Evolutionary conservation across 148 eudicot species (phyloP).

Genomic region (Arbutus unedo): DNA sequence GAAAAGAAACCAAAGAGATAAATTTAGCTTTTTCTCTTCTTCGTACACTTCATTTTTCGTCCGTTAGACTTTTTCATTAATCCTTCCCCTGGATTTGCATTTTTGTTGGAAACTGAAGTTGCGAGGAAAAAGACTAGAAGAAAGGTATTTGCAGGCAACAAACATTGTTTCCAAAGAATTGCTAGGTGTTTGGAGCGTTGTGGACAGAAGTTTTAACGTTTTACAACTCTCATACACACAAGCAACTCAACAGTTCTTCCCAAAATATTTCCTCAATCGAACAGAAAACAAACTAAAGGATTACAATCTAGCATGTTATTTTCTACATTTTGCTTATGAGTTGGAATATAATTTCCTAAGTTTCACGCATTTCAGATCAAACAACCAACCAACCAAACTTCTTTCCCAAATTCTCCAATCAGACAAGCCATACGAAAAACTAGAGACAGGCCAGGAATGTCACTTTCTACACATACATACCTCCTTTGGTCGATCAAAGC

Average conservation of each 20-base stretch:
- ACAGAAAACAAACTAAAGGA: neutral
- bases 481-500: constrained; percentile 97
- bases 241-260: neutral
- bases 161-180: neutral
- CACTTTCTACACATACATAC: constrained; percentile 27
- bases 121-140: neutral
- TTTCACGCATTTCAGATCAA: neutral
- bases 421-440: neutral
- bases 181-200: neutral
- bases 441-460: neutral
- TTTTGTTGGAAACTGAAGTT: neutral
- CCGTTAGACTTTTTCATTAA: neutral
- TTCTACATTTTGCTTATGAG: neutral
- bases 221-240: neutral
- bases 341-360: neutral
- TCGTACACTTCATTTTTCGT: neutral
- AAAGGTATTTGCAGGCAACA: neutral
- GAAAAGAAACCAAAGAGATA: neutral
- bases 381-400: neutral
- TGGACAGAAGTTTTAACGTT: neutral
- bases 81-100: neutral
- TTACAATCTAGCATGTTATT: too few species aligned
- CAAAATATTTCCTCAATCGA: neutral
- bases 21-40: neutral
- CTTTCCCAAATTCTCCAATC: neutral